Percentiles rank a stretch among this genome's conserved stretches.
Evolutionary conservation across 2,329 filamentous ascomycete genomes (phyloP).

Genomic region (Sporothrix brasiliensis): DNA sequence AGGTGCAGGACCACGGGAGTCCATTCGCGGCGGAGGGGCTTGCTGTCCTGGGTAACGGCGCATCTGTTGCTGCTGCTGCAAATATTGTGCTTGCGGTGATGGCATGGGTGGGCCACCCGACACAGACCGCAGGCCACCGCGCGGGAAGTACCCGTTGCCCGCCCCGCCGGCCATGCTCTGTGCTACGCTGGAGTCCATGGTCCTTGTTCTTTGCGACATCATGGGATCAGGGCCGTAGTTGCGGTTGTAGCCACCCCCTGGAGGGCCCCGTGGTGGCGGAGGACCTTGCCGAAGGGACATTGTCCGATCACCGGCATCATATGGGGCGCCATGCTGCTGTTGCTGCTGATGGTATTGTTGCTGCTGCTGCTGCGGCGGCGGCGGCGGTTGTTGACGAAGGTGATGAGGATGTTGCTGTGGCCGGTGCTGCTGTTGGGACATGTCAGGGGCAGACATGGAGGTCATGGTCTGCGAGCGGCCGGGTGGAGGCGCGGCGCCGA

Average conservation of each 20-base stretch:
- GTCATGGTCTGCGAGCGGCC: conserved; percentile 96
- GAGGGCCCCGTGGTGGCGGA: conserved; percentile 61
- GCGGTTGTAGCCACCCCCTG: conserved; percentile 42
- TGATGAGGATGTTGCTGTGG: conserved; percentile 34
- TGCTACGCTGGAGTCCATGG: conserved; percentile 50
- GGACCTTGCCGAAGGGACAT: conserved; percentile 66
- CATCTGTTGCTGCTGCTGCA: conserved; percentile 53
- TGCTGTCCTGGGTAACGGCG: conserved; percentile 50
- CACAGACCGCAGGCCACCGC: conserved; percentile 51
- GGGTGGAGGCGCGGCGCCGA: conserved; percentile 80
- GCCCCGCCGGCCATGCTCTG: conserved; percentile 38
- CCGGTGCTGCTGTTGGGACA: conserved; percentile 51
- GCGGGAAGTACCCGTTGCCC: conserved; percentile 53
- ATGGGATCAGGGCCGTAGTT: conserved; percentile 41
- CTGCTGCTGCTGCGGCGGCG: conserved; percentile 25
- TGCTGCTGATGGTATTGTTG: conserved; percentile 34
- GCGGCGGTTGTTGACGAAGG: conserved; percentile 27
- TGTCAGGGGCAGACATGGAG: conserved; percentile 64
- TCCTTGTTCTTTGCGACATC: conserved; percentile 46
- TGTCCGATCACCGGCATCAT: conserved; percentile 61
- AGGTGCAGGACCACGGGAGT: conserved; percentile 62
- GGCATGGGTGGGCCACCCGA: conserved; percentile 54
- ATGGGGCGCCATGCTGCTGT: conserved; percentile 27
- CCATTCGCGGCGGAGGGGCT: conserved; percentile 43
- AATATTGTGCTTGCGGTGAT: conserved; percentile 51